These are phyloP conservation scores for Zymoseptoria passerinii DNA, from an alignment of 2,329 filamentous ascomycete species.

Conservation along the genomic window DNA sequence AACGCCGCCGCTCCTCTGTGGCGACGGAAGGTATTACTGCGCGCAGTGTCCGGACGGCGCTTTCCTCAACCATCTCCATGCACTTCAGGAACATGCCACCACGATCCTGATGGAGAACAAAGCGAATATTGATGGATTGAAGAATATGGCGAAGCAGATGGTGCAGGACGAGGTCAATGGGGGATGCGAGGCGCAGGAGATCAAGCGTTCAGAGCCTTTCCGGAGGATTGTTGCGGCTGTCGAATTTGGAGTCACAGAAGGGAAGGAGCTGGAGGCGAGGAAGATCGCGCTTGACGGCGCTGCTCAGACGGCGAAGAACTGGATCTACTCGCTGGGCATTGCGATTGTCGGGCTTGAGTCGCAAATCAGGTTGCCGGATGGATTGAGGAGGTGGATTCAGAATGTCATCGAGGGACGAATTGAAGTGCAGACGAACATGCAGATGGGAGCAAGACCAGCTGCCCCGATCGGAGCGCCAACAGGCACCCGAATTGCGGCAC, in stretches of 20 bases:
- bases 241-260: background rate
- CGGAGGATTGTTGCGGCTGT: background rate
- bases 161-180: background rate
- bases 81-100: background rate
- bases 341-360: background rate
- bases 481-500: background rate
- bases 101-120: background rate
- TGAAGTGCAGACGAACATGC: background rate
- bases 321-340: background rate
- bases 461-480: background rate
- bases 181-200: background rate
- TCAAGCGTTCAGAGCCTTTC: background rate
- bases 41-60: constrained; percentile 4
- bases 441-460: background rate
- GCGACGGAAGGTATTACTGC: constrained; percentile 15
- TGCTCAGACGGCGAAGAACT: background rate
- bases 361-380: background rate
- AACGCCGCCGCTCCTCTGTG: constrained; percentile 3
- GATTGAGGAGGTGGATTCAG: background rate
- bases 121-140: background rate
- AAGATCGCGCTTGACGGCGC: background rate
- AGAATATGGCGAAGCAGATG: background rate
- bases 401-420: background rate
- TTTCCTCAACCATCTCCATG: constrained; percentile 9
- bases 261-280: background rate